Base-by-base conservation (phyloP, 495 filamentous ascomycete species). In the Aspergillus heteromorphus region DNA sequence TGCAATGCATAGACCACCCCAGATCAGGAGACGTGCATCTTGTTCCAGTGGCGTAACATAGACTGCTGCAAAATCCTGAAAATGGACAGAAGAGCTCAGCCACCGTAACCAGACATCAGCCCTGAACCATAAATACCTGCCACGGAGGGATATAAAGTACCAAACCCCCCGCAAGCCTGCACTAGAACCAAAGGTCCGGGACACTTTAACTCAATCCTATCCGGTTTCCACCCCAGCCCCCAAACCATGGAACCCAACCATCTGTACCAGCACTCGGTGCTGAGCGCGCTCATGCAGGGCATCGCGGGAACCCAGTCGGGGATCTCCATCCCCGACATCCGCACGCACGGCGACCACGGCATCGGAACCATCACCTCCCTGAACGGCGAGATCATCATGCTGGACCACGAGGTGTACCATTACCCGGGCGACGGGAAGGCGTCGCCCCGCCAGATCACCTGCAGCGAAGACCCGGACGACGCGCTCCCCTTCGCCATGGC, bases 231-330 rank as follows among this genome's bases (percentile, higher is more conserved):
- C 14, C 27, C 34, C 25, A n/a, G n/a, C 42, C 36, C 27, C 31
- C 6, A 54, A 10, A 17, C 31, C 18, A 40, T 43, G 23, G 9
- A 13, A 13, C 23, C 53, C 19, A 63, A 79, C 62, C 70, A 77
- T 57, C 58, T 82, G 31, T 79, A 70, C 64, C 79, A 81, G 50
- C 80, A 73, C 64, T 77, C 72, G 40, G 64, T 79, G 40, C 56
- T 80, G 20, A 73, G 73, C 19, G 76, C 78, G 38, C 69, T 82
- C 1, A 79, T 82, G 77, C 69, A 75, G 42, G 78, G 77, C 54
- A 66, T 79, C 42, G 70, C 69, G 53, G 64, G 70, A 1, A 59
- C 62, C 11, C 10, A 38, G 34, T 14, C 34, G 11, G 77, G 76
- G 25, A 66, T 69, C 25, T 59, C 62, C 4, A 63, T 75, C 21